Evolutionary conservation across 768 basidiomycete genomes (phyloP).

Genomic region (Sutorius australiensis): DNA sequence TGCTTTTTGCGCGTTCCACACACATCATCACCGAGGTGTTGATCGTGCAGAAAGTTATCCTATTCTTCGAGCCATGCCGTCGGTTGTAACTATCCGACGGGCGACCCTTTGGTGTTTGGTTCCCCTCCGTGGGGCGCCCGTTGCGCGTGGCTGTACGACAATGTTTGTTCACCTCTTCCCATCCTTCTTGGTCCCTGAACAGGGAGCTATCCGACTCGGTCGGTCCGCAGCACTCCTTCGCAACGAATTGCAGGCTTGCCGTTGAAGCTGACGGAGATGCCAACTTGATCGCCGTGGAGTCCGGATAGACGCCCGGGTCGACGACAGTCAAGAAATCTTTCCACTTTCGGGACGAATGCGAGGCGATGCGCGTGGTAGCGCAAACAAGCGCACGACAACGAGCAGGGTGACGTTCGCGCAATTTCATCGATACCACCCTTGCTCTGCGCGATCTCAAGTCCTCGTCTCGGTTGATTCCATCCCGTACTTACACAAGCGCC

Average conservation of each 20-base stretch:
- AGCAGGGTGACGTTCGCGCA: not conserved
- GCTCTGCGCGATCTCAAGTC: not conserved
- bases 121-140: not conserved
- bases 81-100: too few relatives aligned
- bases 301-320: not conserved
- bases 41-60: not conserved
- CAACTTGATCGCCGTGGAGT: not conserved
- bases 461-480: not conserved
- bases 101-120: too few relatives aligned
- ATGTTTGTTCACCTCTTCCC: not conserved
- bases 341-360: too few relatives aligned
- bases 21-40: not conserved
- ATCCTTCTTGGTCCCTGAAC: too few relatives aligned
- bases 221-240: not conserved
- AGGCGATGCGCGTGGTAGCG: not conserved
- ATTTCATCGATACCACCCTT: not conserved
- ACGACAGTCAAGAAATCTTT: not conserved
- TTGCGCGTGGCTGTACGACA: not conserved
- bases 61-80: too few relatives aligned
- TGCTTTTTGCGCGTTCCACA: not conserved
- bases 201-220: too few relatives aligned
- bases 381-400: not conserved
- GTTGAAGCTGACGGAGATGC: not conserved
- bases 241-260: not conserved
- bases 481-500: not conserved